These are phyloP conservation scores for Nannochloropsis gaditana DNA, from an alignment of 108 stramenopile genomes.

Conservation along the genomic window DNA sequence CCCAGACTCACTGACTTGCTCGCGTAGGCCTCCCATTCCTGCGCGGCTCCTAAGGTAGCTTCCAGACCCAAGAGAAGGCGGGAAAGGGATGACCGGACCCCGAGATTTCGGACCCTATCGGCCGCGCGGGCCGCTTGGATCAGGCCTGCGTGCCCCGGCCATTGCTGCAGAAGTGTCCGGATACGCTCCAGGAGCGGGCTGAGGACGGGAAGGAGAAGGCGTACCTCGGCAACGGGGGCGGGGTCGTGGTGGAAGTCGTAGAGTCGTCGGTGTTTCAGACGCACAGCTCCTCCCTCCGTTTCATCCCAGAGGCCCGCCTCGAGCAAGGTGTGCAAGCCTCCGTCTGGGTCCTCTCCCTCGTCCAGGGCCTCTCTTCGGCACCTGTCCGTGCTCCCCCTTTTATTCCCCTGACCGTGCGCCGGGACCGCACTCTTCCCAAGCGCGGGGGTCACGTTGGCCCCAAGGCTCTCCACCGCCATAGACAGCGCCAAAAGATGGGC, in stretches of 20 bases:
- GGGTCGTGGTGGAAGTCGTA: constrained; percentile 8
- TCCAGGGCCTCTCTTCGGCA: not conserved
- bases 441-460: not conserved
- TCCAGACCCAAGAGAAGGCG: constrained; percentile 84
- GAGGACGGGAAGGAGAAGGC: not conserved
- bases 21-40: constrained; percentile 96
- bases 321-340: not conserved
- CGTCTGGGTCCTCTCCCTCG: not conserved
- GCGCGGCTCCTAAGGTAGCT: constrained; percentile 71
- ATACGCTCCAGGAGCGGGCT: not conserved
- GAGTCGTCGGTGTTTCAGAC: not conserved
- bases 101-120: constrained; percentile 42
- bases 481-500: not conserved
- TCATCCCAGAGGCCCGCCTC: not conserved
- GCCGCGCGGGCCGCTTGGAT: constrained; percentile 47
- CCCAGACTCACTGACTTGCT: constrained; percentile 67
- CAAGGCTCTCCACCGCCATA: not conserved
- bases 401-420: not conserved
- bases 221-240: not conserved
- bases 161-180: not conserved
- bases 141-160: not conserved
- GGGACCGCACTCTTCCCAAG: not conserved
- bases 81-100: constrained; percentile 61
- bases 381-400: not conserved
- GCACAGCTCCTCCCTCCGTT: not conserved